Base-by-base conservation (phyloP, 1,284 basidiomycete genomes). In the Moesziomyces parantarcticus region DNA sequence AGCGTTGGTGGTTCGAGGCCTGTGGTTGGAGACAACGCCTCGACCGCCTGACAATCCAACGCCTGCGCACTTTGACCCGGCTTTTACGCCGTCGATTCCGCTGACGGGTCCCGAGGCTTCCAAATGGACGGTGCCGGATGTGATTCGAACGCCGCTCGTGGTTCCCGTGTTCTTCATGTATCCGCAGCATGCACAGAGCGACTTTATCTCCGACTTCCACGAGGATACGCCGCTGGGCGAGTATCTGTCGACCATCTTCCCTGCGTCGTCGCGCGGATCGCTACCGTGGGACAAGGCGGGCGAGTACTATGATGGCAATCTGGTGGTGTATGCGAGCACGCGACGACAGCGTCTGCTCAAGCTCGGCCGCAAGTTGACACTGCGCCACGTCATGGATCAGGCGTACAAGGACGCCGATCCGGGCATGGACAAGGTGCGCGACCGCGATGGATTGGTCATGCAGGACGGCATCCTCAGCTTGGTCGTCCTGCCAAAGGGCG, bases 101-200 rank as follows among this genome's bases (percentile, higher is more conserved):
- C 59, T 84, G 29, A 18, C 41, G 3, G 54, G 42, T 11, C 13
- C 21, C 13, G 42, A 36, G 14, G 9, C 13, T 11, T 3, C 68
- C 21, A 57, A 61, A n/a, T 83, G 81, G 79, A 36, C 23, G 1
- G 50, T 77, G 5, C 81, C 81, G 0, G 82, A 83, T 44, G 59
- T 69, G 14, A 76, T 83, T 32, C 74, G 80, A 81, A 91, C 85
- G 81, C 89, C 91, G 0, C 85, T 98, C 51, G 86, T 96, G 62
- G 86, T 97, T 80, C 94, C 96, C 5, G 90, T 92, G 21, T 92
- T 97, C 85, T 90, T 98, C 84, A 87, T 97, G 64, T 97, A 98
- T 84, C 97, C 97, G 2, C 90, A 93, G 84, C 87, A 95, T 78
- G 88, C 90, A 29, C 92, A 90, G 23, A 92, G 93, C 49, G 95